A percentile compares a stretch with the other conserved stretches of the same genome.
Evolutionary conservation across 805 yeast species (phyloP).

Genomic region (Zygoascus bituminiphila): DNA sequence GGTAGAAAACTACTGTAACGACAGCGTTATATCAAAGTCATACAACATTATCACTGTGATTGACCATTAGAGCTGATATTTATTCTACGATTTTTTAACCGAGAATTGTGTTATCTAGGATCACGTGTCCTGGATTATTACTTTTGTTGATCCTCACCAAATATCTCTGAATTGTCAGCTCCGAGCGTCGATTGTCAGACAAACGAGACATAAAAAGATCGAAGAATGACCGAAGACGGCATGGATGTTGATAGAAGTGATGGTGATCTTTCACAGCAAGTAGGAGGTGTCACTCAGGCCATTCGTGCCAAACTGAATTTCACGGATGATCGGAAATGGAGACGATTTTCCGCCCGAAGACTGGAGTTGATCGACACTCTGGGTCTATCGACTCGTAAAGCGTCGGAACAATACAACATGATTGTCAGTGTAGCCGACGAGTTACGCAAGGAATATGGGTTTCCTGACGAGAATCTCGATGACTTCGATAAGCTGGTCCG

Average conservation of each 20-base stretch:
- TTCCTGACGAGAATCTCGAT: slow-evolving; percentile 43
- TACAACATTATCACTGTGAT: no score
- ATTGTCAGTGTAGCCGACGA: slow-evolving; percentile 71
- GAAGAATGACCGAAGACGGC: neutral
- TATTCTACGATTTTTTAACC: no score
- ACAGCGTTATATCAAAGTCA: no score
- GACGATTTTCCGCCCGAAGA: slow-evolving; percentile 80
- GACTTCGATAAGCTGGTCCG: slow-evolving; percentile 88
- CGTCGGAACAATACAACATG: slow-evolving; percentile 84
- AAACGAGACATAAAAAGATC: no score
- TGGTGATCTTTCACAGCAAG: neutral
- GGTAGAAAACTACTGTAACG: no score
- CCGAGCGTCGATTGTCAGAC: no score
- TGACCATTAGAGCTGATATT: no score
- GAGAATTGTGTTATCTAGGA: no score
- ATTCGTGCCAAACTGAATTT: slow-evolving; percentile 62
- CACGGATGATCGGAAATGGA: slow-evolving; percentile 79
- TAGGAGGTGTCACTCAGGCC: slow-evolving; percentile 43
- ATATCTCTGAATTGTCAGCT: no score
- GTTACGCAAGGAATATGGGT: slow-evolving; percentile 70
- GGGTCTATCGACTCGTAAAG: slow-evolving; percentile 59
- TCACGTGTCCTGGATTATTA: no score
- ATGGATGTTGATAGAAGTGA: neutral
- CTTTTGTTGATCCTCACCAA: no score
- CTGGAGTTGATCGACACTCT: slow-evolving; percentile 78